A percentile compares a stretch with the other conserved stretches of the same genome.
phyloP scores from a whole-genome alignment of 805 yeast genomes.

The Komagataella pastoris region DNA sequence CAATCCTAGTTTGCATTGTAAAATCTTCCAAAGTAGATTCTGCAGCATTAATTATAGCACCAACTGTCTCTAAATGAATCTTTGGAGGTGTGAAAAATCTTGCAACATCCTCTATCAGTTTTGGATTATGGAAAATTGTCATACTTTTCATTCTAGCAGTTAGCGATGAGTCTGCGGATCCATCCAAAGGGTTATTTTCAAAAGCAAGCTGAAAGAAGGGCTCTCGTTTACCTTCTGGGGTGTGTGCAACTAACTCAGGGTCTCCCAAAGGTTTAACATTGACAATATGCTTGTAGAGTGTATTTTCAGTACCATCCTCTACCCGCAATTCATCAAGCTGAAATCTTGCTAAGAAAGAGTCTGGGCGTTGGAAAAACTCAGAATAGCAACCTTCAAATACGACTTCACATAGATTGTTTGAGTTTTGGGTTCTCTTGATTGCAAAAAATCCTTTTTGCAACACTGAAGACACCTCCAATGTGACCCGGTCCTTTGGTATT shows the following conservation, averaged over 20 bases:
- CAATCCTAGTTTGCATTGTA: slow-evolving; percentile 80
- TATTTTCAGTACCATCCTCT: slow-evolving; percentile 72
- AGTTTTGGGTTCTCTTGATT: slow-evolving; percentile 28
- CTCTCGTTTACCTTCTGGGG: slow-evolving; percentile 14
- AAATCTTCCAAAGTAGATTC: slow-evolving; percentile 89
- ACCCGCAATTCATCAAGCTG: slow-evolving; percentile 71
- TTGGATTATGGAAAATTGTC: slow-evolving; percentile 83
- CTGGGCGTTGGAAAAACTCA: slow-evolving; percentile 63
- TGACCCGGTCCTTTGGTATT: slow-evolving; percentile 60
- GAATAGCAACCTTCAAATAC: slow-evolving; percentile 73
- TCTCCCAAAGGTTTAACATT: slow-evolving; percentile 57
- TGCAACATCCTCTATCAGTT: slow-evolving; percentile 61
- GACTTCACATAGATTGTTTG: slow-evolving; percentile 54
- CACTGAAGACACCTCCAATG: slow-evolving; percentile 52
- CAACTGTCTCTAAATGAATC: slow-evolving; percentile 75
- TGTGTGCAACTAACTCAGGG: slow-evolving; percentile 15
- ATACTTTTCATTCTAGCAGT: slow-evolving; percentile 68
- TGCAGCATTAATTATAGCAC: slow-evolving; percentile 87
- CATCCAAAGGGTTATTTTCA: slow-evolving; percentile 81
- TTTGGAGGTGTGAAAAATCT: slow-evolving; percentile 80
- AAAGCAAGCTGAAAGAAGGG: slow-evolving; percentile 76
- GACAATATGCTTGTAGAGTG: slow-evolving; percentile 79
- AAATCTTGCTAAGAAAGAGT: slow-evolving; percentile 60
- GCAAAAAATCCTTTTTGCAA: slow-evolving; percentile 70
- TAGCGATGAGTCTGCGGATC: slow-evolving; percentile 67